A percentile compares a stretch with the other conserved stretches of the same genome.
These are phyloP conservation scores for Solanum raphanifolium DNA, from an alignment of 257 asterid species.

Conservation along the genomic window DNA sequence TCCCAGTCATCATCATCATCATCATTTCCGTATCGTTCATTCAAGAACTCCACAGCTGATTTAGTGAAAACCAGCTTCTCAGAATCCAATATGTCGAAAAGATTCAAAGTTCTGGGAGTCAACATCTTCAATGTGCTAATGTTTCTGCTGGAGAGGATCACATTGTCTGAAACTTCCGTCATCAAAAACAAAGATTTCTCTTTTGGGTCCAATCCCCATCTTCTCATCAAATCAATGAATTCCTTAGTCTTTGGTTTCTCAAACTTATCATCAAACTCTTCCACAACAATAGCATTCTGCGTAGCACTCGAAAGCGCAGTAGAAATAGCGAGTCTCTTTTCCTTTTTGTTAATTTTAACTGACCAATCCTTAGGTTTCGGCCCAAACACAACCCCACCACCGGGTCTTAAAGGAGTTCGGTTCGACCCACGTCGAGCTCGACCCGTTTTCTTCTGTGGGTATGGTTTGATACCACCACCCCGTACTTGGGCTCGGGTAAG, in stretches of 20 bases:
- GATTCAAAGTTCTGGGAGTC: slow-evolving; percentile 83
- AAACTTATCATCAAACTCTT: slow-evolving; percentile 67
- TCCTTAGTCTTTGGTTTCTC: slow-evolving; percentile 86
- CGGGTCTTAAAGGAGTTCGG: slow-evolving; percentile 90
- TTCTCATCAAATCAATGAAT: slow-evolving; percentile 61
- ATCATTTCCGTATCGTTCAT: slow-evolving; percentile 62
- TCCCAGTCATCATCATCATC: slow-evolving; percentile 38
- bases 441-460: slow-evolving; percentile 85
- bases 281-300: slow-evolving; percentile 63
- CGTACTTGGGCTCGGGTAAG: slow-evolving; percentile 92
- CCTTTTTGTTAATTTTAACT: slow-evolving; percentile 75
- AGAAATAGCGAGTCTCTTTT: slow-evolving; percentile 72
- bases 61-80: slow-evolving; percentile 67
- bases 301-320: slow-evolving; percentile 80
- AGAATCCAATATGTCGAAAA: slow-evolving; percentile 80
- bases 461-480: slow-evolving; percentile 86
- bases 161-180: slow-evolving; percentile 73
- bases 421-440: slow-evolving; percentile 85
- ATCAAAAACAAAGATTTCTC: slow-evolving; percentile 66
- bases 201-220: slow-evolving; percentile 83
- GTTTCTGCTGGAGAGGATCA: slow-evolving; percentile 61
- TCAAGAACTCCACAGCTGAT: slow-evolving; percentile 74
- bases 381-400: slow-evolving; percentile 91
- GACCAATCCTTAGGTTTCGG: slow-evolving; percentile 98
- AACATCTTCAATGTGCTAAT: slow-evolving; percentile 72